Evolutionary conservation across 169 alveolate genomes (phyloP), one percentile per base, ranked within the genome.

Genomic region (Plasmodium relictum): DNA sequence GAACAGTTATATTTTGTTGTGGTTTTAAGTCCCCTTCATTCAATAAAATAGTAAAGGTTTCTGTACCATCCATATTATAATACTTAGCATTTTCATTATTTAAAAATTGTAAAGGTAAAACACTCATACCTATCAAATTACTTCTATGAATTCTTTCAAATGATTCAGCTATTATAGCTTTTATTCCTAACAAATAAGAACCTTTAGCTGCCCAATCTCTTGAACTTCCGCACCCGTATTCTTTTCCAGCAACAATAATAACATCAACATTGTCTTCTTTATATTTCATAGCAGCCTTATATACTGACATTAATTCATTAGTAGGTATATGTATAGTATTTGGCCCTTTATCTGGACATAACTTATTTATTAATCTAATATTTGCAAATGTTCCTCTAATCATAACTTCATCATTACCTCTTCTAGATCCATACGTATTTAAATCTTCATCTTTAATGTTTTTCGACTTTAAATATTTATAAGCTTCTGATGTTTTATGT

Each of bases 131-230:
- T 37, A 97, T 98, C 41, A 98, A 90, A 88, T 98, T 98, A 61
- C 98, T 94, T 91, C 99, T 95, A 95, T 98, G 99, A 83, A 98
- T 98, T 91, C 99, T 97, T 88, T 98, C 99, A 93, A 89, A 98
- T 68, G 97, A 92, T 93, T 97, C 97, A 6, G 99, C 99, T 54
- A 98, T 88, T 52, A 98, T 98, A 44, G 98, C 98, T 85, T 96
- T 96, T 31, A 98, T 98, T 24, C 99, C 99, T 83, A 96, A 93
- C 44, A 98, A 96, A 68, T 93, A 94, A 9, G 99, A 98, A 22
- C 99, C 99, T 96, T 98, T 97, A 26, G 99, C 99, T 20, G 99
- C 99, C 99, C 99, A 98, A 94, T 98, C 99, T 70, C 99, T 95
- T 26, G 99, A 96, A 83, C 98, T 94, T 37, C 99, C 99, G 63